Conservation (phyloP, 768 basidiomycete species). For the Termitomyces heimii region DNA sequence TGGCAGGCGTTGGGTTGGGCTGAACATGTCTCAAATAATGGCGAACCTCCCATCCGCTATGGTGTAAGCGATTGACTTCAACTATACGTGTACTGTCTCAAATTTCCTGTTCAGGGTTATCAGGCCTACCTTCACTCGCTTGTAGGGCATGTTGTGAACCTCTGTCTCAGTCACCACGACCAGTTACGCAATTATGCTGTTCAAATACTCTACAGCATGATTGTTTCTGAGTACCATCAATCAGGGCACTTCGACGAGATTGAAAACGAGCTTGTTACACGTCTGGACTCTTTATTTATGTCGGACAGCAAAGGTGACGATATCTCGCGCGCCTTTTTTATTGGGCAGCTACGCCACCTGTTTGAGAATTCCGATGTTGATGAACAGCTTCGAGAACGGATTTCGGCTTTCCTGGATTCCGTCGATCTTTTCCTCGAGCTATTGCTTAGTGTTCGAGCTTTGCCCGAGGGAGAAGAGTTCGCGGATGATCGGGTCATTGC, state of each 20-base stretch:
- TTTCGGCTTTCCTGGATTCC: slow-evolving; percentile 79
- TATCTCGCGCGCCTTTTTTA: slow-evolving; percentile 89
- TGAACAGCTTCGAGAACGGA: slow-evolving; percentile 68
- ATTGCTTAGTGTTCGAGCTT: slow-evolving; percentile 75
- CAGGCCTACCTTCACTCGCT: slow-evolving; percentile 79
- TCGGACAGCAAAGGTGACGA: slow-evolving; percentile 88
- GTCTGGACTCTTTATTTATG: slow-evolving; percentile 89
- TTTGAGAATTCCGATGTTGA: slow-evolving; percentile 84
- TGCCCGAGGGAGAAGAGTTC: slow-evolving; percentile 92
- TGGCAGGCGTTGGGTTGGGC: slow-evolving; percentile 88
- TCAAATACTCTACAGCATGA: slow-evolving; percentile 92
- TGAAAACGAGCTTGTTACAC: slow-evolving; percentile 88
- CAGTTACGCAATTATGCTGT: slow-evolving; percentile 86
- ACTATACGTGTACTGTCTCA: slow-evolving; percentile 1
- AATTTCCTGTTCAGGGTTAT: slow-evolving; percentile 52
- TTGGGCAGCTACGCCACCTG: slow-evolving; percentile 82
- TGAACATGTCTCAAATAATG: slow-evolving; percentile 46
- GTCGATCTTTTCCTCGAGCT: slow-evolving; percentile 92
- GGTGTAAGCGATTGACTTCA: slow-evolving; percentile 50
- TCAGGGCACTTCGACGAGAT: slow-evolving; percentile 83
- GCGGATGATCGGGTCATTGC: slow-evolving; percentile 93
- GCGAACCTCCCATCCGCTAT: slow-evolving; percentile 53
- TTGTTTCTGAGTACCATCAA: slow-evolving; percentile 85
- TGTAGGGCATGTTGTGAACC: slow-evolving; percentile 84
- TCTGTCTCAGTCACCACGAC: slow-evolving; percentile 95